Evolutionary conservation across 768 basidiomycete genomes (phyloP).

Genomic region (Kondoa malvinella): DNA sequence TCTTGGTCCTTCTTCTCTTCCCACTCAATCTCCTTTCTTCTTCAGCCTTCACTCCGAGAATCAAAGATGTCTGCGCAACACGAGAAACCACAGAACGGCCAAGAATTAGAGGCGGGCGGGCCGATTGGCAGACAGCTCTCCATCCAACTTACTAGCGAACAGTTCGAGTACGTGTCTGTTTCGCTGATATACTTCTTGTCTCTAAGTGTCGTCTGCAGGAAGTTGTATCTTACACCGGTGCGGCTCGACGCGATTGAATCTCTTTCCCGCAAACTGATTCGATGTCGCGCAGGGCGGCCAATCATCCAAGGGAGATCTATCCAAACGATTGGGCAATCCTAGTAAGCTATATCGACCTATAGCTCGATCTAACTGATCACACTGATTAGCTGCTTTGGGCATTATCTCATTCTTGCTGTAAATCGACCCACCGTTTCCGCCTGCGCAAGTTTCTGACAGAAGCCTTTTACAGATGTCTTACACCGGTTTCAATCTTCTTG

Average conservation of each 20-base stretch:
- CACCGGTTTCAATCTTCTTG: conserved; percentile 24
- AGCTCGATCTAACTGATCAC: neutral
- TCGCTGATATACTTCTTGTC: too few species aligned
- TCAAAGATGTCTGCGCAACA: neutral
- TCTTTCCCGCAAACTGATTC: conserved; percentile 1
- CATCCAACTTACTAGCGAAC: neutral
- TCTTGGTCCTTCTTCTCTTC: neutral
- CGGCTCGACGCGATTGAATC: neutral
- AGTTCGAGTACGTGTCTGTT: neutral
- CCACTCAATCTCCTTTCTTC: neutral
- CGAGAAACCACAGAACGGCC: neutral
- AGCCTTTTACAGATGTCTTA: conserved; percentile 20
- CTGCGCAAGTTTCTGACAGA: conserved; percentile 15
- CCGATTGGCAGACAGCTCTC: neutral
- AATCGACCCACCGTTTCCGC: neutral
- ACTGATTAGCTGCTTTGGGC: neutral
- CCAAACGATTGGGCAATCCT: conserved; percentile 26
- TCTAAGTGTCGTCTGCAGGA: neutral
- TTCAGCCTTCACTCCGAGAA: neutral
- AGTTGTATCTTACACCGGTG: neutral
- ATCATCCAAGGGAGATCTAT: conserved; percentile 24
- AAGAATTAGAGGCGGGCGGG: neutral
- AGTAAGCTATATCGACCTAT: neutral
- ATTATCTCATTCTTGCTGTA: neutral
- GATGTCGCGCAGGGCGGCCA: conserved; percentile 27